Base-by-base conservation (phyloP, 176 grass and related monocot species). In the Dactylis glomerata region DNA sequence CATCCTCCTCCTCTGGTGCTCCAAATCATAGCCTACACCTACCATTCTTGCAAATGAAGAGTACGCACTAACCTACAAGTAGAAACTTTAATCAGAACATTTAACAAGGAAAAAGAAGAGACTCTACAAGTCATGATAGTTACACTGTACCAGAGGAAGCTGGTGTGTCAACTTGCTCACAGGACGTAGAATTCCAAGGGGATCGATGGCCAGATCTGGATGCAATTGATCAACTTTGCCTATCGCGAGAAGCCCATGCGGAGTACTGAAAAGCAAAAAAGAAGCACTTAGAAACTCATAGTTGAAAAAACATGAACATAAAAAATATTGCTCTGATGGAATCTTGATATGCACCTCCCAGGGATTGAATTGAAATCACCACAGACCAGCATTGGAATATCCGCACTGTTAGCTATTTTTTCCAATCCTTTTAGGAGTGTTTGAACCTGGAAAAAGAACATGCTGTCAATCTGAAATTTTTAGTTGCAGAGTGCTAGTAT, bases 341-440 rank as follows among this genome's bases (percentile, higher is more conserved):
- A 82, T 83, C 62, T 86, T 68, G 28, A 58, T 26, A 81, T 65
- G 9, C 70, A 87, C 97, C 97, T 99, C 80, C 93, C 97, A 78
- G 97, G 97, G 75, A 79, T 78, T 45, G 97, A 92, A 84, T 96
- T 96, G 45, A 99, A 99, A 96, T 99, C 93, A 56, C 97, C 97
- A 94, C 97, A 99, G 45, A 99, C 97, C 86, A 99, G 83, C 97
- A 99, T 99, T 47, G 97, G 97, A 96, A 99, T 99, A 77, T 96
- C 97, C 26, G 97, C 97, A 91, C 97, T 99, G 28, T 91, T 88
- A 73, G 97, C 97, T 88, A 99, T 99, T 78, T 99, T 99, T 84
- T 99, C 97, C 81, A 99, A 84, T 68, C 97, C 97, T 90, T 99
- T 99, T 70, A 99, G 82, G 40, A 99, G 94, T 16, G 97, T 99